Evolutionary conservation across 345 rosid species (phyloP).

Genomic region (Ceriops decandra): DNA sequence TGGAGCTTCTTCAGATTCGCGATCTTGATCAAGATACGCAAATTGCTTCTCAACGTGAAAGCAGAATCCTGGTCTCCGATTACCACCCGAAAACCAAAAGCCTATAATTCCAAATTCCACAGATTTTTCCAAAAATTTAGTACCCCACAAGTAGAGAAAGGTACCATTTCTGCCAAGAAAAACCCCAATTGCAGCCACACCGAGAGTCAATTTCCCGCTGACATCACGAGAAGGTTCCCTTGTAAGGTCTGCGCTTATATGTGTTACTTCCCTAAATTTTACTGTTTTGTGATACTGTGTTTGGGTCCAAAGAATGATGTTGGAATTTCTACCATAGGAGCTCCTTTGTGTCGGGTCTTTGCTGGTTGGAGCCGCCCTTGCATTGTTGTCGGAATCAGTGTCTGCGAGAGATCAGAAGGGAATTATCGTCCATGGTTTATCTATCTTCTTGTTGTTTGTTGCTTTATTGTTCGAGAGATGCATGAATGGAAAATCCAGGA

Average conservation of each 20-base stretch:
- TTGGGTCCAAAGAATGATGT: neutral
- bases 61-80: slow-evolving; percentile 15
- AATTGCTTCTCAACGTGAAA: slow-evolving; percentile 23
- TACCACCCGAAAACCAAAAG: slow-evolving; percentile 2
- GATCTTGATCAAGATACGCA: slow-evolving; percentile 25
- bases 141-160: slow-evolving; percentile 5
- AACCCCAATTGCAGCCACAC: slow-evolving; percentile 6
- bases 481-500: slow-evolving; percentile 1
- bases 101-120: slow-evolving; percentile 23
- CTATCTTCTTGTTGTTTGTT: neutral
- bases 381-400: slow-evolving; percentile 9
- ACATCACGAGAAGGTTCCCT: neutral
- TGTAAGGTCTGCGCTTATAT: neutral
- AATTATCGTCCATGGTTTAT: slow-evolving; percentile 2
- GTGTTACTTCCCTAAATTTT: neutral
- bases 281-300: neutral
- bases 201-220: slow-evolving; percentile 7
- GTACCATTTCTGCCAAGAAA: neutral
- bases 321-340: slow-evolving; percentile 1
- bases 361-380: slow-evolving; percentile 8
- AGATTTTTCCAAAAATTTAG: slow-evolving; percentile 10
- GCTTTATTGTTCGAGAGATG: slow-evolving; percentile 1
- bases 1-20: slow-evolving; percentile 26
- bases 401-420: slow-evolving; percentile 9
- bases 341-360: slow-evolving; percentile 8